These are phyloP conservation scores for Septoria linicola DNA, from an alignment of 2,329 filamentous ascomycete genomes.

Conservation along the genomic window DNA sequence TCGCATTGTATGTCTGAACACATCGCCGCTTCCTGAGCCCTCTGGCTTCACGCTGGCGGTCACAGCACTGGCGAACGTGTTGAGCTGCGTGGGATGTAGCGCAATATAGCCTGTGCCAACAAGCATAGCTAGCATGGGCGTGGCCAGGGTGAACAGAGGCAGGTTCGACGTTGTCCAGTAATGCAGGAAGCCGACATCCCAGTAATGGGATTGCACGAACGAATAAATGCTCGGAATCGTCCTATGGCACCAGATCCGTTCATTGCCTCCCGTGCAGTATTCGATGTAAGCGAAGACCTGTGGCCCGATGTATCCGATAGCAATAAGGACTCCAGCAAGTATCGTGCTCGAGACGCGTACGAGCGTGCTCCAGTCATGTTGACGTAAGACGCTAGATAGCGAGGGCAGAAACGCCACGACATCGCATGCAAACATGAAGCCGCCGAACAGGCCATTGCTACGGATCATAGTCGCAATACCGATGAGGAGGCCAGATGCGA, in stretches of 20 bases:
- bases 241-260: conserved; percentile 70
- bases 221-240: conserved; percentile 83
- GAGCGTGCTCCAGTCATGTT: conserved; percentile 16
- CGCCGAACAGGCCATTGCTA: conserved; percentile 83
- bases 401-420: conserved; percentile 46
- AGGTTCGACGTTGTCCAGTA: conserved; percentile 90
- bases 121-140: conserved; percentile 71
- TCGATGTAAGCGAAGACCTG: conserved; percentile 72
- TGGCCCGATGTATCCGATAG: conserved; percentile 65
- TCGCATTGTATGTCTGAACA: conserved; percentile 36
- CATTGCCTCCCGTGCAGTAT: conserved; percentile 57
- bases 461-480: conserved; percentile 71
- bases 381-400: conserved; percentile 41
- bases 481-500: conserved; percentile 50
- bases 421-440: conserved; percentile 70
- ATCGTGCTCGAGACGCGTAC: conserved; percentile 45
- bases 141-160: conserved; percentile 81
- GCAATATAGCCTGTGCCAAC: conserved; percentile 55
- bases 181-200: conserved; percentile 81
- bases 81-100: neutral
- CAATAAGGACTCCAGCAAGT: conserved; percentile 66
- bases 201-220: conserved; percentile 87
- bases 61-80: neutral
- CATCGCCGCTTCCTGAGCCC: conserved; percentile 4
- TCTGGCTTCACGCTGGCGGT: neutral